Evolutionary conservation across 768 basidiomycete genomes (phyloP), one percentile per base, ranked within the genome.

Genomic region (Hypholoma sublateritium): DNA sequence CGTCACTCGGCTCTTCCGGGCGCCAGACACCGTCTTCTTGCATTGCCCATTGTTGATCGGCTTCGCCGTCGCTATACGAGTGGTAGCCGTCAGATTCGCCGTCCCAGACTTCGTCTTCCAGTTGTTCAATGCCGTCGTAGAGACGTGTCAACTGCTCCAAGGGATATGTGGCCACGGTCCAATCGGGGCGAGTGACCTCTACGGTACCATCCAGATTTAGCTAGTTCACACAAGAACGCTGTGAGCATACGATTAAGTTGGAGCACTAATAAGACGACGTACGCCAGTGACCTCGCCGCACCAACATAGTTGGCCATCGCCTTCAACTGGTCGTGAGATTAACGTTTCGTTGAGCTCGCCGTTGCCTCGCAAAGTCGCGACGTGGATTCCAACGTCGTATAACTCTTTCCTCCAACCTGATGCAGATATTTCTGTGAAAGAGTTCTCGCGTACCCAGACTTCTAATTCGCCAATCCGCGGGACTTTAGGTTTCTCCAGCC

Each of bases 401-500:
- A 93, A 80, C 35, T 81, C 82, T 65, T 84, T 85, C 63, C 89
- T 79, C 89, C 91, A 92, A 7, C 89, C 88, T 46, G 72, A 70
- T 47, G 86, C 70, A 53, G 84, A 78, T 5, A 83, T 83, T 55
- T 80, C 74, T 21, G 76, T 66, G 22, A 79, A 69, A 0, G 84
- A 80, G 35, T 73, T 61, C 63, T 93, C 87, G 46, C 84, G 81
- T 22, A 92, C 85, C 88, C 91, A 92, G 21, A 79, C 68, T 66
- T 94, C 93, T 22, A 93, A 69, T 71, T 95, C 91, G 24, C 95
- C 95, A 24, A 98, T 88, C 49, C 80, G 80, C 8, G 94, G 93
- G 32, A 98, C 88, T 55, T 79, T 76, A 3, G 94, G 91, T 12
- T 74, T 69, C 28, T 78, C 67, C 34, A 81, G 80, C 9, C 92